Evolutionary conservation across 257 asterid genomes (phyloP).

Genomic region (Nicotiana tomentosiformis): DNA sequence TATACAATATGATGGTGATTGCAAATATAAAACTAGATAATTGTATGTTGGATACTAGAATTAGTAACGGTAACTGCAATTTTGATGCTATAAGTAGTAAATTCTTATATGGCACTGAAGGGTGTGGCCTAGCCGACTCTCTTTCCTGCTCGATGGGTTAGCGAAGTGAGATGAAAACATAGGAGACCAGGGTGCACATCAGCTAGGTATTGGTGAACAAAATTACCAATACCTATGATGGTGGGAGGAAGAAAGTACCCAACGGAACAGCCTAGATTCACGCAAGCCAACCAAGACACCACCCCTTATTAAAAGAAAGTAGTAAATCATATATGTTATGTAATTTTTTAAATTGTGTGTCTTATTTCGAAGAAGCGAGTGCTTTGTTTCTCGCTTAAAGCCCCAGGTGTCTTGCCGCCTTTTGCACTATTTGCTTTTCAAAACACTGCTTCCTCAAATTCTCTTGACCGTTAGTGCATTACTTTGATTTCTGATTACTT

Average conservation of each 20-base stretch:
- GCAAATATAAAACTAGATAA: background rate
- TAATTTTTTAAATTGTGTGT: background rate
- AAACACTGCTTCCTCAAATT: background rate
- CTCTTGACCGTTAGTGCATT: background rate
- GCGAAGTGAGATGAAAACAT: background rate
- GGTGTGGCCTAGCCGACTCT: background rate
- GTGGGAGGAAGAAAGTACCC: background rate
- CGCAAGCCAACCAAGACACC: background rate
- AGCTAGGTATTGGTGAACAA: background rate
- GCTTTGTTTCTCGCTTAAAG: background rate
- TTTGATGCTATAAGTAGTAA: background rate
- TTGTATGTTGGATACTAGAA: background rate
- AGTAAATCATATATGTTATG: background rate
- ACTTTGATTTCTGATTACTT: background rate
- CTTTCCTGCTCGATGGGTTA: background rate
- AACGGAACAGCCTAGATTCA: background rate
- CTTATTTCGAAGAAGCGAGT: background rate
- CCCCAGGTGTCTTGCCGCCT: background rate
- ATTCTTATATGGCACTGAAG: background rate
- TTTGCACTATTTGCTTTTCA: background rate
- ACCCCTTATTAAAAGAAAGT: background rate
- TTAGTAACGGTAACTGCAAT: background rate
- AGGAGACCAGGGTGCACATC: background rate
- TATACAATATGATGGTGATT: background rate
- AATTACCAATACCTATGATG: background rate